These are phyloP conservation scores for Didymella arachidicola DNA, from an alignment of 2,329 filamentous ascomycete species.

Conservation along the genomic window DNA sequence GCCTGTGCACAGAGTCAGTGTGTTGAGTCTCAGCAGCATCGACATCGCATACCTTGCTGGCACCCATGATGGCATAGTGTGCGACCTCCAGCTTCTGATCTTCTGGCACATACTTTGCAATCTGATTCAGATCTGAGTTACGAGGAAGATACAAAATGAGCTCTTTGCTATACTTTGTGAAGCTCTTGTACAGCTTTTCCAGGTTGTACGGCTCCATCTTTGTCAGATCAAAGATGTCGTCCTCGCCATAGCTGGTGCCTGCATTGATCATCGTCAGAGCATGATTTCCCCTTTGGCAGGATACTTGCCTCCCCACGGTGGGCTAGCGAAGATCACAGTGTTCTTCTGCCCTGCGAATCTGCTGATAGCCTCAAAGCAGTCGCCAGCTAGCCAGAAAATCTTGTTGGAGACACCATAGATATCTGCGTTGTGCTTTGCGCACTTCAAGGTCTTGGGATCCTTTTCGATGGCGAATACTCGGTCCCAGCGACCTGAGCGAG, in stretches of 20 bases:
- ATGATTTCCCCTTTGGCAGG: background rate
- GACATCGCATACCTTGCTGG: conserved; percentile 72
- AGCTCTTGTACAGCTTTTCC: conserved; percentile 52
- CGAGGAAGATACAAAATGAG: conserved; percentile 84
- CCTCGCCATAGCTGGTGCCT: conserved; percentile 69
- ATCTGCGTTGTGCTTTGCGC: conserved; percentile 89
- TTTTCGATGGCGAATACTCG: conserved; percentile 89
- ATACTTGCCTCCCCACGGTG: conserved; percentile 73
- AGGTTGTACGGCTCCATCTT: conserved; percentile 89
- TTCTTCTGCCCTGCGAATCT: conserved; percentile 60
- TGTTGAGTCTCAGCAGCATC: background rate
- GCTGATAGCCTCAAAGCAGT: conserved; percentile 79
- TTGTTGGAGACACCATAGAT: conserved; percentile 80
- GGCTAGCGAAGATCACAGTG: conserved; percentile 73
- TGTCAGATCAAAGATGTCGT: conserved; percentile 79
- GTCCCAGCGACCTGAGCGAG: conserved; percentile 78
- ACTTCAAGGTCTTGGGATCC: conserved; percentile 79
- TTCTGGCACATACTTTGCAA: conserved; percentile 45
- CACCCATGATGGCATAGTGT: conserved; percentile 91
- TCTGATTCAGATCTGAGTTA: conserved; percentile 50
- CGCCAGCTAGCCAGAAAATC: conserved; percentile 86
- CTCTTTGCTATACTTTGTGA: conserved; percentile 55
- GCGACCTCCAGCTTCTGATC: conserved; percentile 48
- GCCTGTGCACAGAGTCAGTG: conserved; percentile 51
- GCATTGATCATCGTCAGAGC: conserved; percentile 16